Base-by-base conservation (phyloP, 306 rosid genomes). In the Oxytropis ochrocephala region DNA sequence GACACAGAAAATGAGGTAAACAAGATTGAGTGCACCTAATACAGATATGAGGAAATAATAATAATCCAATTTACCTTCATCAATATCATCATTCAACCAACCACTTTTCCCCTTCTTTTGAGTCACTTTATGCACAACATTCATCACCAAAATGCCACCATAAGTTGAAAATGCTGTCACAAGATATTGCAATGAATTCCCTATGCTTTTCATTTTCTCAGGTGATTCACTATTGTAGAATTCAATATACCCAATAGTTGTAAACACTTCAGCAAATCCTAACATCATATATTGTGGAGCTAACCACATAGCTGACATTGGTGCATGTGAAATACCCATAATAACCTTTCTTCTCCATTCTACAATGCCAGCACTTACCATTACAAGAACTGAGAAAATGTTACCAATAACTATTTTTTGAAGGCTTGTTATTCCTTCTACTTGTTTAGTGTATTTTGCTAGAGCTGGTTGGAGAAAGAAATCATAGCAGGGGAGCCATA, bases 191-290 rank as follows among this genome's bases (percentile, higher is more conserved):
- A 70, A 30, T 1, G 87, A 79, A 13, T 65, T 77, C 9, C 81
- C 81, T 2, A 82, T 7, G 30, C 85, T 83, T 16, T 33, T 78
- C 90, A 86, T 80, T 5, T 69, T 64, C 30, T 75, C 84, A 1
- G 85, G 85, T 0, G 81, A 70, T 29, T 83, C 82, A 4, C 41
- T 63, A 71, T 67, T 83, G 70, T 75, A 86, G 46, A 83, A 72
- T 13, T 86, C 82, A 62, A 70, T 75, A 46, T 67, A 82, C 8
- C 85, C 90, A 27, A 83, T 2, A 3, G 32, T 5, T 24, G 43
- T 68, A 16, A 83, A 80, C 8, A 78, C 38, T 51, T 83, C 86
- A 14, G 50, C 21, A 0, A 86, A 18, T 0, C 79, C 91, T 44
- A 83, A 14, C 0, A 83, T 9, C 1, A 60, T 36, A 3, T 12